These are phyloP conservation scores for Heracleum sosnowskyi DNA, from an alignment of 129 eudicot genomes.

Conservation along the genomic window DNA sequence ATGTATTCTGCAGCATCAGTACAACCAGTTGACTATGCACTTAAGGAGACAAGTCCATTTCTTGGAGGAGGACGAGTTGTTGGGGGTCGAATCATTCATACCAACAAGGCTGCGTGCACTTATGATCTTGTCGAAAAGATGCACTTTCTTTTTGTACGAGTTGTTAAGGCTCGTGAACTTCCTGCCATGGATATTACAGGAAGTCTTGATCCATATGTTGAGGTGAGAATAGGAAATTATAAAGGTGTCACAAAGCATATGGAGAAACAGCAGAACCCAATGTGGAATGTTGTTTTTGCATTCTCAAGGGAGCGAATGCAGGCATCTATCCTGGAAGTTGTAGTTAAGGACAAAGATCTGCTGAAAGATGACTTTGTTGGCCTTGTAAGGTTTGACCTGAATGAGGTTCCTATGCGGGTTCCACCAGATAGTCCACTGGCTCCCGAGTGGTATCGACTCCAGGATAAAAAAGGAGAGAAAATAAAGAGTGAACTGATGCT, in stretches of 20 bases:
- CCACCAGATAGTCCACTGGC: slow-evolving; percentile 99
- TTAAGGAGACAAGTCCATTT: slow-evolving; percentile 93
- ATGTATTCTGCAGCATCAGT: slow-evolving; percentile 71
- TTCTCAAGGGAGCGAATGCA: slow-evolving; percentile 93
- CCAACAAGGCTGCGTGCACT: slow-evolving; percentile 61
- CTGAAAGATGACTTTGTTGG: slow-evolving; percentile 93
- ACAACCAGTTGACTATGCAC: slow-evolving; percentile 82
- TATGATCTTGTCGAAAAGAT: slow-evolving; percentile 90
- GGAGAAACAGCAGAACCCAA: slow-evolving; percentile 84
- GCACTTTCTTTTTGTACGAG: slow-evolving; percentile 92
- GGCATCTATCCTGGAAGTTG: slow-evolving; percentile 81
- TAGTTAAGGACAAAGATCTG: slow-evolving; percentile 83
- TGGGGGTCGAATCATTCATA: slow-evolving; percentile 78
- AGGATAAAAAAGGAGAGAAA: slow-evolving; percentile 82
- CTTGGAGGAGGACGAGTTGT: slow-evolving; percentile 93
- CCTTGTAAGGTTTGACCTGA: slow-evolving; percentile 70
- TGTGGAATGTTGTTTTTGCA: slow-evolving; percentile 88
- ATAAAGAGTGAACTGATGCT: slow-evolving; percentile 91
- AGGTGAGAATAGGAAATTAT: slow-evolving; percentile 84
- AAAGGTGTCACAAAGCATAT: slow-evolving; percentile 85
- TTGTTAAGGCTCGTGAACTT: slow-evolving; percentile 95
- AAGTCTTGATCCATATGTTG: slow-evolving; percentile 89
- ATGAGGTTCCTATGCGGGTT: slow-evolving; percentile 85
- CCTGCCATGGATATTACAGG: slow-evolving; percentile 94
- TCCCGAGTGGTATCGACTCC: slow-evolving; percentile 86